Evolutionary conservation across 1,139 yeast species (phyloP).

Genomic region (Hyphopichia fennica): DNA sequence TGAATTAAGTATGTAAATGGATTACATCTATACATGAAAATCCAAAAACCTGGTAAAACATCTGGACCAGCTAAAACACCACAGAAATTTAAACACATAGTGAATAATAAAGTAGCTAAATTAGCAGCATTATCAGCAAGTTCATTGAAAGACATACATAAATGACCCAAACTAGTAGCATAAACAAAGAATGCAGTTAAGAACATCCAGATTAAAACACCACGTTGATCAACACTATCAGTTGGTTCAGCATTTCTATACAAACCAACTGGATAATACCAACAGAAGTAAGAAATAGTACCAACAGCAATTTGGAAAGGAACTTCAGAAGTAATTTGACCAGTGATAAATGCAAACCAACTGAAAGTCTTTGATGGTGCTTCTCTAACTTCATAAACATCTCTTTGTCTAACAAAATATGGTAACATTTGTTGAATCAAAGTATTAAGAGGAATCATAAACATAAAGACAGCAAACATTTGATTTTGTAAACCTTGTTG

Average conservation of each 20-base stretch:
- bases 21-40: constrained; percentile 62
- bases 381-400: constrained; percentile 86
- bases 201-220: constrained; percentile 67
- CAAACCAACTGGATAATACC: constrained; percentile 45
- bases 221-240: constrained; percentile 42
- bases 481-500: constrained; percentile 62
- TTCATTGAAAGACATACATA: constrained; percentile 61
- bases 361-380: constrained; percentile 64
- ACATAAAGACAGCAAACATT: constrained; percentile 71
- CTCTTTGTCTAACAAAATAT: constrained; percentile 67
- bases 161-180: constrained; percentile 64
- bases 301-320: constrained; percentile 37
- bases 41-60: constrained; percentile 50
- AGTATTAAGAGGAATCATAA: constrained; percentile 59
- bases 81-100: constrained; percentile 73
- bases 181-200: constrained; percentile 57
- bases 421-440: constrained; percentile 76
- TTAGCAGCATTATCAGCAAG: constrained; percentile 77
- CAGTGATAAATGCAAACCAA: constrained; percentile 46
- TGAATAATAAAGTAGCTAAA: constrained; percentile 59
- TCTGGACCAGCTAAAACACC: constrained; percentile 73
- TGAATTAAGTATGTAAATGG: constrained; percentile 65
- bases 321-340: constrained; percentile 36
- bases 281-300: constrained; percentile 35
- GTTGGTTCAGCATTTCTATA: constrained; percentile 33